Conservation (phyloP, 2,329 filamentous ascomycete genomes). For the Cladophialophora yegresii region DNA sequence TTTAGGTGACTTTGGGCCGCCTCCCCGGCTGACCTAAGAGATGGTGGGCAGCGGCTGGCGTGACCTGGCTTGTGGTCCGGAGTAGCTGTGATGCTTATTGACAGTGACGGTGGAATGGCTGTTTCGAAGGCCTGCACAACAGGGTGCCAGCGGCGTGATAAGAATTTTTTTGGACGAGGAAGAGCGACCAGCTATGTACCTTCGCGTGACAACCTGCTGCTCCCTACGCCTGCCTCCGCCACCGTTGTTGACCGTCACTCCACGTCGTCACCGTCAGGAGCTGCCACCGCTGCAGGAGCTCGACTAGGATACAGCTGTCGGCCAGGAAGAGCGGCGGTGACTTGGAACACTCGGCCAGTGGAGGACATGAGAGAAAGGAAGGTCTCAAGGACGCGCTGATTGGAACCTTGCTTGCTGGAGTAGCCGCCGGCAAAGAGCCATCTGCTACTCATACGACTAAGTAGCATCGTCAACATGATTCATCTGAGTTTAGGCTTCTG, state of each 20-base stretch:
- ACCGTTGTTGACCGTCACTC: neutral
- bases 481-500: slow-evolving; percentile 7
- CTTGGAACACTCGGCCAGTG: neutral
- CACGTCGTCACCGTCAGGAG: neutral
- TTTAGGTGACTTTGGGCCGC: slow-evolving; percentile 6
- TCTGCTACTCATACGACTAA: neutral
- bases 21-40: slow-evolving; percentile 19
- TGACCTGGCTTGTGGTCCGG: slow-evolving; percentile 5
- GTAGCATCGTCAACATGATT: neutral
- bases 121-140: slow-evolving; percentile 12
- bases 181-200: neutral
- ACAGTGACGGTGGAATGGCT: neutral
- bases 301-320: slow-evolving; percentile 5
- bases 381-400: neutral
- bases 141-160: slow-evolving; percentile 10
- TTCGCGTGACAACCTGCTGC: neutral
- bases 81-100: slow-evolving; percentile 7
- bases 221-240: neutral
- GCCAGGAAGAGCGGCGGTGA: neutral
- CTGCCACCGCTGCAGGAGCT: neutral
- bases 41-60: slow-evolving; percentile 9
- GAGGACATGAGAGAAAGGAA: neutral
- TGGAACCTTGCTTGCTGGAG: neutral
- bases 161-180: neutral
- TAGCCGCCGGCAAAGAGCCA: neutral